Percentiles rank a stretch among this genome's conserved stretches.
phyloP scores from a whole-genome alignment of 352 stramenopile genomes.

The Elongisporangium anandrum region DNA sequence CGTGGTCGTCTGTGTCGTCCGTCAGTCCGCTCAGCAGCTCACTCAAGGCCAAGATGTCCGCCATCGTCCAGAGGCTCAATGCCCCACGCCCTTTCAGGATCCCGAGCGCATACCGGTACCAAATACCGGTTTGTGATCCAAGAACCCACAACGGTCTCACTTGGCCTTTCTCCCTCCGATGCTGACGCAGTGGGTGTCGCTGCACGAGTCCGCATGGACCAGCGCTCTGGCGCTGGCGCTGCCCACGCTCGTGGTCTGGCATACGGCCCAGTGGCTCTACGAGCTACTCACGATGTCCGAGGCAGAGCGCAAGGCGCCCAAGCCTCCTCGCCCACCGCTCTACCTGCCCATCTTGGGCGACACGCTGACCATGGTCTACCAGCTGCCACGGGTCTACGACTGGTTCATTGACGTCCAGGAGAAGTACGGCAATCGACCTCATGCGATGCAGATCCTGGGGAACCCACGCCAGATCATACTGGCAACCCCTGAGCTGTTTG shows the following conservation, averaged over 20 bases:
- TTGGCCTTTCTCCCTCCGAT: no score
- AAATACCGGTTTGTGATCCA: no score
- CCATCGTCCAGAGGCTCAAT: neutral
- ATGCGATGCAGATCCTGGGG: slow-evolving; percentile 28
- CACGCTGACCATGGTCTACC: slow-evolving; percentile 23
- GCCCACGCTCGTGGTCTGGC: neutral
- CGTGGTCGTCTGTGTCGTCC: slow-evolving; percentile 18
- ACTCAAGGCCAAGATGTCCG: slow-evolving; percentile 27
- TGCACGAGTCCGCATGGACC: neutral
- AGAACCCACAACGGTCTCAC: no score
- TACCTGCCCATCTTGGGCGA: slow-evolving; percentile 40
- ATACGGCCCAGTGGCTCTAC: slow-evolving; percentile 14
- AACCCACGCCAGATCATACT: slow-evolving; percentile 35
- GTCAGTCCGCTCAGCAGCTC: slow-evolving; percentile 22
- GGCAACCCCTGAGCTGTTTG: slow-evolving; percentile 29
- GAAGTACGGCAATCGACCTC: slow-evolving; percentile 31
- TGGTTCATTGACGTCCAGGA: slow-evolving; percentile 56
- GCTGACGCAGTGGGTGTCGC: neutral
- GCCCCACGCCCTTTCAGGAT: no score
- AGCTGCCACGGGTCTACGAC: slow-evolving; percentile 44
- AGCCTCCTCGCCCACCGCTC: slow-evolving; percentile 17
- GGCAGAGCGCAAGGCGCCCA: slow-evolving; percentile 2
- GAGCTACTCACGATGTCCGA: slow-evolving; percentile 15
- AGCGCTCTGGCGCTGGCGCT: neutral
- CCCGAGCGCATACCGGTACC: no score